These are phyloP conservation scores for Calonectria leucothoes DNA, from an alignment of 2,329 filamentous ascomycete species.

Conservation along the genomic window DNA sequence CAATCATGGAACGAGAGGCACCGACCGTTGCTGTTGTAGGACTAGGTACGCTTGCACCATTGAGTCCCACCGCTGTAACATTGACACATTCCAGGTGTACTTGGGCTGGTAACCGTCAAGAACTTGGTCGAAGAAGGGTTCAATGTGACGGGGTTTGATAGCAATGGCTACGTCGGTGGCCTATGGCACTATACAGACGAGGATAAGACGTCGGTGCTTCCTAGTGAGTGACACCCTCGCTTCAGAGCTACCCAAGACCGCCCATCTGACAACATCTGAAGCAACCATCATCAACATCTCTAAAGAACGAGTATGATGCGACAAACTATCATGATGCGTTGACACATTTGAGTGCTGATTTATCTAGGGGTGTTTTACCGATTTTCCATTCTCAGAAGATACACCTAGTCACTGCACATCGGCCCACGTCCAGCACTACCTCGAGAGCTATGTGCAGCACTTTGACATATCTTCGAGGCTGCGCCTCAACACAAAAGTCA, in stretches of 20 bases:
- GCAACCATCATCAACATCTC: slow-evolving; percentile 48
- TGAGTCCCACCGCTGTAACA: neutral
- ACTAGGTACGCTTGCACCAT: slow-evolving; percentile 33
- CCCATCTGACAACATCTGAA: slow-evolving; percentile 17
- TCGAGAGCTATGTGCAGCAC: slow-evolving; percentile 48
- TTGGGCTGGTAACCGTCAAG: slow-evolving; percentile 54
- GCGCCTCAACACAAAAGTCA: slow-evolving; percentile 40
- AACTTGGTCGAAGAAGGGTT: slow-evolving; percentile 57
- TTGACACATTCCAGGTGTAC: slow-evolving; percentile 39
- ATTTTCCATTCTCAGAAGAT: slow-evolving; percentile 47
- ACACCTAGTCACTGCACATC: slow-evolving; percentile 39
- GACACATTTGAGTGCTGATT: neutral
- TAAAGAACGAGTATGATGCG: slow-evolving; percentile 41
- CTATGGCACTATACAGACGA: slow-evolving; percentile 56
- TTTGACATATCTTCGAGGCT: slow-evolving; percentile 43
- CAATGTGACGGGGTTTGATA: slow-evolving; percentile 56
- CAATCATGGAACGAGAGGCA: slow-evolving; percentile 24
- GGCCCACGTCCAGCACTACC: slow-evolving; percentile 44
- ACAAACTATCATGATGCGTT: too few relatives aligned
- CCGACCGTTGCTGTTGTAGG: slow-evolving; percentile 44
- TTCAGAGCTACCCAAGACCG: neutral
- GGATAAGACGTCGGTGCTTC: slow-evolving; percentile 52
- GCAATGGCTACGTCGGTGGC: slow-evolving; percentile 53
- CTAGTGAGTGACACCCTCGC: slow-evolving; percentile 34
- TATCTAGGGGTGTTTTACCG: slow-evolving; percentile 48